Percentiles rank a stretch among this genome's conserved stretches.
phyloP scores from a whole-genome alignment of 768 basidiomycete species.

The Russula sp. region DNA sequence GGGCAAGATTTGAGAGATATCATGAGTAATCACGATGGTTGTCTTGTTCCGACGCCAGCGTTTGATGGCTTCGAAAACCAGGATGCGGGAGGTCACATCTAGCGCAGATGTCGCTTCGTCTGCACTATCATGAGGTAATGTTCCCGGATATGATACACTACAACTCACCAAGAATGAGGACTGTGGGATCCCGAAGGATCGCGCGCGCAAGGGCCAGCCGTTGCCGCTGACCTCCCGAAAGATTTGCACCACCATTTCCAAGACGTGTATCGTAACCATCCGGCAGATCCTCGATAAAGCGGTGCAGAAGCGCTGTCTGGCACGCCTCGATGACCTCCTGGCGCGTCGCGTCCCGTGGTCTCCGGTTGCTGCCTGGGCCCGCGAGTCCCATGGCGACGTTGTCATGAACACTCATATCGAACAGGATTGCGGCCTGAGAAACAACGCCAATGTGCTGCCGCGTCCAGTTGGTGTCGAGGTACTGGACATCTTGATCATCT shows the following conservation, averaged over 20 bases:
- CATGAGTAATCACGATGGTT: conserved; percentile 94
- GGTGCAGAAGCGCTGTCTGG: conserved; percentile 77
- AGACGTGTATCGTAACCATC: conserved; percentile 83
- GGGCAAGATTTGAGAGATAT: conserved; percentile 71
- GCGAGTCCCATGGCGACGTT: conserved; percentile 79
- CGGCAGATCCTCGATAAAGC: conserved; percentile 79
- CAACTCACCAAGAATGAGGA: conserved; percentile 82
- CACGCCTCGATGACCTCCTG: conserved; percentile 78
- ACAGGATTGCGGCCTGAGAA: conserved; percentile 72
- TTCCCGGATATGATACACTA: background rate
- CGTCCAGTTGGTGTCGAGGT: conserved; percentile 68
- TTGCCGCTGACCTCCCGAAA: conserved; percentile 93
- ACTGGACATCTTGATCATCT: conserved; percentile 76
- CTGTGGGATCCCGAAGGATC: conserved; percentile 74
- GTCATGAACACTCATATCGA: conserved; percentile 74
- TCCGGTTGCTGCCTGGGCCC: conserved; percentile 36
- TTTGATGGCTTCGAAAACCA: conserved; percentile 72
- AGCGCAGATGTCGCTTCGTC: conserved; percentile 81
- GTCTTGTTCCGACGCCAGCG: conserved; percentile 72
- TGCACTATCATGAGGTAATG: conserved; percentile 28
- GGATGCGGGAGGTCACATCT: conserved; percentile 79
- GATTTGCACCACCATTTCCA: conserved; percentile 63
- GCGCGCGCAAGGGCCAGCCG: conserved; percentile 86
- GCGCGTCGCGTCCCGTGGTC: conserved; percentile 48
- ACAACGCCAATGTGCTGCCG: conserved; percentile 67